Evolutionary conservation across 2,329 filamentous ascomycete species (phyloP).

Genomic region (Chaetoscypha palmicola): DNA sequence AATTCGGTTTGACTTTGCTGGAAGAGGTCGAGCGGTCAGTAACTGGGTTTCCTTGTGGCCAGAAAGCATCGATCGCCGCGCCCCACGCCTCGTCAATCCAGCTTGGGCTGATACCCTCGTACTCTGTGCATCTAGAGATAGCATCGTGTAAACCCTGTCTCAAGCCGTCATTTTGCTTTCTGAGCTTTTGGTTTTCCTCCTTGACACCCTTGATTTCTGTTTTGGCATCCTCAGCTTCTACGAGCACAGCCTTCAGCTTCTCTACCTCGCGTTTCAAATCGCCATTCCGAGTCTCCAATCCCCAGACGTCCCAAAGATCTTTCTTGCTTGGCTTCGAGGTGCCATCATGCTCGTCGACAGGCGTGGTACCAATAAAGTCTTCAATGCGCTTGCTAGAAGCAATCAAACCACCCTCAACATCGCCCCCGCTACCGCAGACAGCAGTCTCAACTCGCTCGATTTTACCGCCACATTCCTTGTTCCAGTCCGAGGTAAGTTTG

Average conservation of each 20-base stretch:
- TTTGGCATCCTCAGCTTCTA: background rate
- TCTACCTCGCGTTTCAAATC: background rate
- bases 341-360: background rate
- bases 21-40: too few relatives aligned
- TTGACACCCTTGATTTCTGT: background rate
- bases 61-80: slow-evolving; percentile 8
- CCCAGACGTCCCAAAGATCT: too few relatives aligned
- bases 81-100: slow-evolving; percentile 9
- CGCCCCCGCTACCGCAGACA: background rate
- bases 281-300: background rate
- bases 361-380: background rate
- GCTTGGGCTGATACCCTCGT: background rate
- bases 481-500: slow-evolving; percentile 2
- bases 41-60: slow-evolving; percentile 12
- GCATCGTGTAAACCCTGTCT: background rate
- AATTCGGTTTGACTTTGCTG: too few relatives aligned
- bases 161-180: too few relatives aligned
- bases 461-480: slow-evolving; percentile 1
- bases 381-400: background rate
- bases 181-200: background rate
- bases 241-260: background rate
- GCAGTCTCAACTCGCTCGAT: background rate
- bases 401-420: background rate
- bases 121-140: background rate
- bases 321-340: background rate